Conservation (phyloP, 352 stramenopile species). For the Blastocystis sp. region DNA sequence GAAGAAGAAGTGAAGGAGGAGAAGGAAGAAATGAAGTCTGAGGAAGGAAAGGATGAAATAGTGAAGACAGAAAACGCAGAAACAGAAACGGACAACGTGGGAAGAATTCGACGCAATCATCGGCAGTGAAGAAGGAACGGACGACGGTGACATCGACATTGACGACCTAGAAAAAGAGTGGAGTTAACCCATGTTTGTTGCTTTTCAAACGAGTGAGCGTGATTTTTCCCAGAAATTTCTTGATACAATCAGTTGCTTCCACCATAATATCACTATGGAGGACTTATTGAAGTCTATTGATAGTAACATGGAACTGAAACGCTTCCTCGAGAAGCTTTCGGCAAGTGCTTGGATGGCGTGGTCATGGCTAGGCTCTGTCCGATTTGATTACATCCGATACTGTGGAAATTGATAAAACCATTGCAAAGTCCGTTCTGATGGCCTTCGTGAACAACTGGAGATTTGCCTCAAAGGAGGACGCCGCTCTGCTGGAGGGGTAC, state of each 20-base stretch:
- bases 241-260: background rate
- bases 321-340: constrained; percentile 44
- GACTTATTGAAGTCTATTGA: constrained; percentile 52
- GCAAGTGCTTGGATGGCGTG: background rate
- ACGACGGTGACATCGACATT: constrained; percentile 43
- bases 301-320: constrained; percentile 28
- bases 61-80: background rate
- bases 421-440: constrained; percentile 39
- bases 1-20: background rate
- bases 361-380: constrained; percentile 8
- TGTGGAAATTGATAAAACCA: constrained; percentile 42
- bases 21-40: background rate
- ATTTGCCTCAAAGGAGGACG: constrained; percentile 62
- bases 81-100: background rate
- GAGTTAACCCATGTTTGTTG: constrained; percentile 33
- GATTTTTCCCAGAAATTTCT: constrained; percentile 65
- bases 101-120: constrained; percentile 48
- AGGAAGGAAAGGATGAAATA: background rate
- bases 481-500: constrained; percentile 46
- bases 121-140: background rate
- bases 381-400: constrained; percentile 5
- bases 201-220: background rate
- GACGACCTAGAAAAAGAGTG: constrained; percentile 68
- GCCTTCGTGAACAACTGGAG: constrained; percentile 56
- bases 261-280: constrained; percentile 24